Evolutionary conservation across 176 grass and related monocot species (phyloP).

Genomic region (Avena insularis): DNA sequence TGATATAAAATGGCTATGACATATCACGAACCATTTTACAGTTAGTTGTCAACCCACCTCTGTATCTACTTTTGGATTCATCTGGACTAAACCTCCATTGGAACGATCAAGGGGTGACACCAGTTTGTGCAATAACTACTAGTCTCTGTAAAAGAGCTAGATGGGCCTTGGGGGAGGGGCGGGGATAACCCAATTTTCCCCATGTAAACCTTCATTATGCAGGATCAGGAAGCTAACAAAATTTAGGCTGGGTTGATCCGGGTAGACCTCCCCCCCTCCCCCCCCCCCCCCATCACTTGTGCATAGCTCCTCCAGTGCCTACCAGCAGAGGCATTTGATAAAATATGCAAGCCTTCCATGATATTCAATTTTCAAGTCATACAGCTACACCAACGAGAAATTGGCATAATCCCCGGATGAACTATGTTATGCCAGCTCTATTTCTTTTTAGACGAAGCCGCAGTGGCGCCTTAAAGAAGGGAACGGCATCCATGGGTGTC

Average conservation of each 20-base stretch:
- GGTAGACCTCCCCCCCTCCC: too few relatives aligned
- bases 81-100: neutral
- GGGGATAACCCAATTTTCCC: too few relatives aligned
- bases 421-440: neutral
- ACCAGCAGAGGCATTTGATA: neutral
- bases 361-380: neutral
- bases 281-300: too few relatives aligned
- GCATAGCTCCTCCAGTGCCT: too few relatives aligned
- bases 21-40: slow-evolving; percentile 3
- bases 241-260: too few relatives aligned
- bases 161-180: too few relatives aligned
- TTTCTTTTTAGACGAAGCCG: neutral
- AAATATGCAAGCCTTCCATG: neutral
- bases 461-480: too few relatives aligned
- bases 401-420: neutral
- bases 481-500: too few relatives aligned
- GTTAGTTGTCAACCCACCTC: neutral
- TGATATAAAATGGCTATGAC: slow-evolving; percentile 8
- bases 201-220: too few relatives aligned
- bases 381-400: neutral
- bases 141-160: neutral
- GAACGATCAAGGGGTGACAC: neutral
- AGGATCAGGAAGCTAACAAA: too few relatives aligned
- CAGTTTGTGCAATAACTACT: neutral
- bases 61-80: neutral